Percentiles rank a stretch among this genome's conserved stretches.
phyloP scores from a whole-genome alignment of 176 grass and related monocot species.

The sorghum (Sorghum bicolor) region DNA sequence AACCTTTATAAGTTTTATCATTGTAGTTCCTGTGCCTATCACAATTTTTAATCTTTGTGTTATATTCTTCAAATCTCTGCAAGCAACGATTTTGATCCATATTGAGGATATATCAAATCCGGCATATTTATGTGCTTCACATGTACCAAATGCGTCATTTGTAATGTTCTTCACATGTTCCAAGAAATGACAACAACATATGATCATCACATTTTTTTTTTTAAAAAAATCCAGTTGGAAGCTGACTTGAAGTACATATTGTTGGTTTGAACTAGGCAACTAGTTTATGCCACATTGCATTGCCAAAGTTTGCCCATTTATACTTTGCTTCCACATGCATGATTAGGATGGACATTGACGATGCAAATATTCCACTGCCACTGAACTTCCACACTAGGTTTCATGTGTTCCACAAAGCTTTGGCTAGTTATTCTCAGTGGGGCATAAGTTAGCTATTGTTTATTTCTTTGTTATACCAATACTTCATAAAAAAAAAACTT shows the following conservation, averaged over 20 bases:
- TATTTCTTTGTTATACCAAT: background rate
- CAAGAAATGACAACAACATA: background rate
- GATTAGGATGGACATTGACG: background rate
- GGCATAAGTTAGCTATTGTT: background rate
- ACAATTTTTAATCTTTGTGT: background rate
- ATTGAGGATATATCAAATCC: background rate
- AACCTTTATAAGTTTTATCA: background rate
- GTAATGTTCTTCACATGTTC: background rate
- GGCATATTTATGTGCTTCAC: background rate
- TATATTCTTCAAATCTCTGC: background rate
- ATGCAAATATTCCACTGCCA: background rate
- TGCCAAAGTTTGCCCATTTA: background rate
- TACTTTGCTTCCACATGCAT: constrained; percentile 15
- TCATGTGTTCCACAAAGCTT: background rate
- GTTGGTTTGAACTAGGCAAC: background rate
- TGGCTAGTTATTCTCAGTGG: background rate
- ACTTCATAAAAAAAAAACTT: background rate
- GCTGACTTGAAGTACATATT: background rate
- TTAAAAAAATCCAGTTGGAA: background rate
- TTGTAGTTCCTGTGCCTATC: background rate
- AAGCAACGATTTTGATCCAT: background rate
- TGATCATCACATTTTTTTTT: background rate
- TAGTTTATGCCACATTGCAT: background rate
- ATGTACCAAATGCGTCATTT: background rate
- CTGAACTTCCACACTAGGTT: background rate